Percentiles rank a stretch among this genome's conserved stretches.
phyloP scores from a whole-genome alignment of 768 basidiomycete genomes.

The Suillus paluster region DNA sequence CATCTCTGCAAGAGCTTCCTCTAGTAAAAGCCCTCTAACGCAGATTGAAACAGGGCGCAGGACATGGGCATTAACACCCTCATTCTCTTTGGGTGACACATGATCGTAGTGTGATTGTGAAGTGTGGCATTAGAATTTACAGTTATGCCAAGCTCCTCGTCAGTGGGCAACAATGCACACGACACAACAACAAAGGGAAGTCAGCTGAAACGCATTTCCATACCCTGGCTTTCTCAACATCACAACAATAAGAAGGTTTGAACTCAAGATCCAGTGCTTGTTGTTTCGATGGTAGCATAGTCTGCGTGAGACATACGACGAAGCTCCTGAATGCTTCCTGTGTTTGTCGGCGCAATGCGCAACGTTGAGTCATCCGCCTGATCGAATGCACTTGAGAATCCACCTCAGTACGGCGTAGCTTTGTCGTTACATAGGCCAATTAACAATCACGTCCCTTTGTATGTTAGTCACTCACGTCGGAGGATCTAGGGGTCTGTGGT shows the following conservation, averaged over 20 bases:
- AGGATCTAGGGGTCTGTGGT: background rate
- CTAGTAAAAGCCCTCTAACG: background rate
- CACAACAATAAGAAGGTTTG: background rate
- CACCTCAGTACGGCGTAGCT: conserved; percentile 3
- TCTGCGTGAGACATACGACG: background rate
- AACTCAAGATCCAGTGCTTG: background rate
- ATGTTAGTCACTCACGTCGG: background rate
- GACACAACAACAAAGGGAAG: background rate
- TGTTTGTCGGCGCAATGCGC: conserved; percentile 2
- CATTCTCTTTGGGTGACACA: background rate
- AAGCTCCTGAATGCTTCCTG: background rate
- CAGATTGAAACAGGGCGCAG: background rate
- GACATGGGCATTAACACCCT: conserved; percentile 1
- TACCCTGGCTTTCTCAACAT: background rate
- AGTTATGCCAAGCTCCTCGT: background rate
- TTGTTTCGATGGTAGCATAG: background rate
- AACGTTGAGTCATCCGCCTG: background rate
- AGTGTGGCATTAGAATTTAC: background rate
- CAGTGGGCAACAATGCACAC: background rate
- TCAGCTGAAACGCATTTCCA: background rate
- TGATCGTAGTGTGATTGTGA: background rate
- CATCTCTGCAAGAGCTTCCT: background rate
- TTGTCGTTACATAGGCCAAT: background rate
- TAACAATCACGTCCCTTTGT: background rate
- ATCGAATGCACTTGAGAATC: background rate